These are phyloP conservation scores for Backusella parvicylindrica DNA, from an alignment of 192 early-diverging fungal species.

Conservation along the genomic window DNA sequence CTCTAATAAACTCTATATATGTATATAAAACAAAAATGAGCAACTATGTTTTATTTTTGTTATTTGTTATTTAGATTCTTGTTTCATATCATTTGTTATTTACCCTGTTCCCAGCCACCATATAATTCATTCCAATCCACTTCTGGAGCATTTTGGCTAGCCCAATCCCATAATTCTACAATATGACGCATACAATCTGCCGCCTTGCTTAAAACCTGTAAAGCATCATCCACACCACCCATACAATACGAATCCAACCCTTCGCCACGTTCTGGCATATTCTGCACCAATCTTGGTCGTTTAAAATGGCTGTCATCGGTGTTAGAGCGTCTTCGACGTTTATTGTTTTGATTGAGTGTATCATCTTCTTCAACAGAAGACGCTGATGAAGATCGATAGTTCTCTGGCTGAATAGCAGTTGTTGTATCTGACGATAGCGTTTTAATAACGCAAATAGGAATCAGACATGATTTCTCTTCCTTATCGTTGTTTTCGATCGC, in stretches of 20 bases:
- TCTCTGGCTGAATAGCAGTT: background rate
- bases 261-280: background rate
- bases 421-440: background rate
- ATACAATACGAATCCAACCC: conserved; percentile 20
- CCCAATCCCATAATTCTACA: conserved; percentile 26
- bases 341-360: background rate
- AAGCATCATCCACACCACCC: conserved; percentile 19
- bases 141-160: background rate
- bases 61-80: no score
- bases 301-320: background rate
- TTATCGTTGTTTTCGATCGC: background rate
- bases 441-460: conserved; percentile 27
- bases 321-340: background rate
- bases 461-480: conserved; percentile 28
- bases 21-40: background rate
- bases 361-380: background rate
- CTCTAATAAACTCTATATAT: conserved; percentile 5
- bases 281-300: background rate
- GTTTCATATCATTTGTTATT: background rate
- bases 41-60: background rate
- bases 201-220: conserved; percentile 19
- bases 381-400: background rate
- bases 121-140: background rate
- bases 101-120: conserved; percentile 26
- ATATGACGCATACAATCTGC: conserved; percentile 25